These are phyloP conservation scores for Euryodendron excelsum DNA, from an alignment of 148 eudicot genomes.

Conservation along the genomic window DNA sequence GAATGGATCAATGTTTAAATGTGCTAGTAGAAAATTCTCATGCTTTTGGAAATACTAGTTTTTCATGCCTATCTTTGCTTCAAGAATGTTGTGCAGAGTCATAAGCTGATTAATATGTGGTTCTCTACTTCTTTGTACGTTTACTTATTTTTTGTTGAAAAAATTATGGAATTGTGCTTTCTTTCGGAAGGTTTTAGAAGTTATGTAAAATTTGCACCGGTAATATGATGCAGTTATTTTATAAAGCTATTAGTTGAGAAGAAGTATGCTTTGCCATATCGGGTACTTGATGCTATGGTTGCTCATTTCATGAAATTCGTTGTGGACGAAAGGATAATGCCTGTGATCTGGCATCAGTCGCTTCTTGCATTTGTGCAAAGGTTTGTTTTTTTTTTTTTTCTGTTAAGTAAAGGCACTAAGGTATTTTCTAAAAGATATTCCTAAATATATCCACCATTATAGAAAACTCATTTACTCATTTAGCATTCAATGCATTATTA, in stretches of 20 bases:
- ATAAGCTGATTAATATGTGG: background rate
- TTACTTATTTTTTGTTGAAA: background rate
- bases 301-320: constrained; percentile 78
- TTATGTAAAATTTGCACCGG: background rate
- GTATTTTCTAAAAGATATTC: background rate
- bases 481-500: background rate
- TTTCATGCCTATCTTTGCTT: background rate
- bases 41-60: background rate
- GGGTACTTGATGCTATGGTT: constrained; percentile 88
- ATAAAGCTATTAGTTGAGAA: constrained; percentile 87
- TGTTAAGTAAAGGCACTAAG: background rate
- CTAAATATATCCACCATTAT: background rate
- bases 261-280: constrained; percentile 86
- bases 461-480: background rate
- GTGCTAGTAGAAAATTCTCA: background rate
- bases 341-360: constrained; percentile 97
- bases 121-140: background rate
- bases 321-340: constrained; percentile 82
- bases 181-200: background rate
- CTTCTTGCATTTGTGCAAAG: constrained; percentile 90
- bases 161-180: background rate
- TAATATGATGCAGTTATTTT: constrained; percentile 64
- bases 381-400: constrained; percentile 35
- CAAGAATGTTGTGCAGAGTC: background rate
- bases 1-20: background rate